phyloP scores from a whole-genome alignment of 164 flowering plant species.

The Saururus chinensis region DNA sequence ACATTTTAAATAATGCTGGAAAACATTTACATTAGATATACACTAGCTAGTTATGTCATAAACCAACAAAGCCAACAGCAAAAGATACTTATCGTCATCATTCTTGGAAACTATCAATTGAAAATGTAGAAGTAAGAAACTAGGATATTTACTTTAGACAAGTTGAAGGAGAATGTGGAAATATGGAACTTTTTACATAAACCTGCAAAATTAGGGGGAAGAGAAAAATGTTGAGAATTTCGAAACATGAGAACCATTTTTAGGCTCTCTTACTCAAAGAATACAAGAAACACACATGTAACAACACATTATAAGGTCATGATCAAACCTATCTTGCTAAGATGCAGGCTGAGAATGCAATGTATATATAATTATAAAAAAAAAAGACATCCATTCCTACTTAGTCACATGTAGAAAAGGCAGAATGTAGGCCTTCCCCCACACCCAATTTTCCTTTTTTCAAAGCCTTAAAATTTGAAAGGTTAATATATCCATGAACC shows the following conservation, averaged over 20 bases:
- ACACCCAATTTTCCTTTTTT: too few relatives aligned
- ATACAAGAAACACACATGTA: background rate
- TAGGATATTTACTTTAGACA: slow-evolving; percentile 48
- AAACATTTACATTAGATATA: too few relatives aligned
- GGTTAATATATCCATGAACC: too few relatives aligned
- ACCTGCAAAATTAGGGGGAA: slow-evolving; percentile 25
- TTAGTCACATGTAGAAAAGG: background rate
- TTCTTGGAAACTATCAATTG: background rate
- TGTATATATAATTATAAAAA: too few relatives aligned
- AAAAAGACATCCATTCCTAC: background rate
- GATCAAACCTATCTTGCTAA: too few relatives aligned
- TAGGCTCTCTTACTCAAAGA: background rate
- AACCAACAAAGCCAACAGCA: too few relatives aligned
- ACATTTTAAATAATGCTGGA: too few relatives aligned
- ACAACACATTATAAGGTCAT: background rate
- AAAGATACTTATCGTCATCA: too few relatives aligned
- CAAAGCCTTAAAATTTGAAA: too few relatives aligned
- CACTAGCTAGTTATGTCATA: too few relatives aligned
- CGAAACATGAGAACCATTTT: background rate
- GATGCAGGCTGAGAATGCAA: background rate
- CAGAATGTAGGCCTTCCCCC: background rate
- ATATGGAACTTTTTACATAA: slow-evolving; percentile 73
- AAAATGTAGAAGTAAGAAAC: background rate
- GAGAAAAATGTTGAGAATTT: background rate
- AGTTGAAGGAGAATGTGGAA: slow-evolving; percentile 82